Conservation (phyloP, 768 basidiomycete genomes). For the Termitomyces heimii region DNA sequence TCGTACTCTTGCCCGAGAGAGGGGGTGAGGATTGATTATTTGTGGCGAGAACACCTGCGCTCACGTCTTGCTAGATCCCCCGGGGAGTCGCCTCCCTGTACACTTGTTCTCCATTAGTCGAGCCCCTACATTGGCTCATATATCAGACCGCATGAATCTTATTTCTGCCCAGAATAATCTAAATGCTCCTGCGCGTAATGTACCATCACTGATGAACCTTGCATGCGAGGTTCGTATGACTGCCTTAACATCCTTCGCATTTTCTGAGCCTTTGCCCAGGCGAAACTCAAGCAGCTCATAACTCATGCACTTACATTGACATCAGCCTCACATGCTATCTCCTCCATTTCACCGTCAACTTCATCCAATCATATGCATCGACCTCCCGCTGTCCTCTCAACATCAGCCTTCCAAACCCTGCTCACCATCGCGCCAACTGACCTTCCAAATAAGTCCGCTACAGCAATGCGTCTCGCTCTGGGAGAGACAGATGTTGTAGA, state of each 20-base stretch:
- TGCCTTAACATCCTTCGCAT: not conserved
- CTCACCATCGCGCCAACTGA: constrained; percentile 74
- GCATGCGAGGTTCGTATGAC: constrained; percentile 62
- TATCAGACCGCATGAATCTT: constrained; percentile 74
- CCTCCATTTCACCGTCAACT: constrained; percentile 64
- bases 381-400: constrained; percentile 47
- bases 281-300: constrained; percentile 79
- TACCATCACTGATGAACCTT: constrained; percentile 65
- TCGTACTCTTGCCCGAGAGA: constrained; percentile 57
- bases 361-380: constrained; percentile 27
- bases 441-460: constrained; percentile 74
- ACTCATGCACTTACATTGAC: constrained; percentile 76
- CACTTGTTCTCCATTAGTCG: constrained; percentile 72
- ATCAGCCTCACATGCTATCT: constrained; percentile 68
- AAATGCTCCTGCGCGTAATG: constrained; percentile 50
- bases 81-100: constrained; percentile 66
- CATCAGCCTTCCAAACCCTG: constrained; percentile 69
- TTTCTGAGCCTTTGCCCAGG: constrained; percentile 31
- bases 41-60: not conserved
- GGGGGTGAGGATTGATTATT: constrained; percentile 41
- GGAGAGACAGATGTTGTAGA: constrained; percentile 48
- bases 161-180: constrained; percentile 77
- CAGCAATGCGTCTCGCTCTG: constrained; percentile 63
- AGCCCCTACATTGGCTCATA: constrained; percentile 69
- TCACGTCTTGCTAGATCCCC: constrained; percentile 40